Evolutionary conservation across 768 basidiomycete species (phyloP), one percentile per base, ranked within the genome.

Genomic region (Rhizopogon salebrosus): DNA sequence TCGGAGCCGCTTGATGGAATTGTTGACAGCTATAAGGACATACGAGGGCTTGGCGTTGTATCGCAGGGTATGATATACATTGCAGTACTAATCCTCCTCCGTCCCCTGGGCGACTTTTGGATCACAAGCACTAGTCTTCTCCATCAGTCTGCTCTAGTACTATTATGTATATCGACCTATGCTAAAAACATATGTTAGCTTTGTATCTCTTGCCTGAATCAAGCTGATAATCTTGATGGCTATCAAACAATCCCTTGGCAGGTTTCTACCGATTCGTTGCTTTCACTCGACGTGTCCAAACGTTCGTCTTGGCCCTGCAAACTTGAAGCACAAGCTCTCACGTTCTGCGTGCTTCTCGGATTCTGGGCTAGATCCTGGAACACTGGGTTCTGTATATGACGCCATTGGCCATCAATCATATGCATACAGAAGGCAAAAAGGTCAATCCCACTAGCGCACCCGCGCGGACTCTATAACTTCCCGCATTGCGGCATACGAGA

Each of bases 261-360:
- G 22, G 3, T 20, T 22, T 34, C 20, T 34, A 31, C 43, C 29
- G 8, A 14, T 4, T 31, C 13, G 13, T 13, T 7, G 29, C 18
- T 43, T 31, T 46, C 45, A 46, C 20, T 34, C 29, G 31, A 46
- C 45, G 45, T 46, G 45, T 46, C 45, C 22, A 46, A 29, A 22
- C 20, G 45, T 20, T 10, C 29, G 2, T 16, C 31, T 23, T 46
- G 45, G 20, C 31, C 29, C 29, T 46, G 1, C 9, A 46, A 34
- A 22, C 14, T 9, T 27, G 31, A 22, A 2, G 9, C 1, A 31
- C 0, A 8, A 14, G 14, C 8, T 46, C 45, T 22, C 45, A 46
- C 45, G 45, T 10, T 7, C 9, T 46, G 45, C 14, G 11, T 9
- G 31, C 45, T 46, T 46, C 45, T 34, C 9, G 6, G 10, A 22